Evolutionary conservation across 2,329 filamentous ascomycete genomes (phyloP), one percentile per base, ranked within the genome.

Genomic region (Beauveria sp.): DNA sequence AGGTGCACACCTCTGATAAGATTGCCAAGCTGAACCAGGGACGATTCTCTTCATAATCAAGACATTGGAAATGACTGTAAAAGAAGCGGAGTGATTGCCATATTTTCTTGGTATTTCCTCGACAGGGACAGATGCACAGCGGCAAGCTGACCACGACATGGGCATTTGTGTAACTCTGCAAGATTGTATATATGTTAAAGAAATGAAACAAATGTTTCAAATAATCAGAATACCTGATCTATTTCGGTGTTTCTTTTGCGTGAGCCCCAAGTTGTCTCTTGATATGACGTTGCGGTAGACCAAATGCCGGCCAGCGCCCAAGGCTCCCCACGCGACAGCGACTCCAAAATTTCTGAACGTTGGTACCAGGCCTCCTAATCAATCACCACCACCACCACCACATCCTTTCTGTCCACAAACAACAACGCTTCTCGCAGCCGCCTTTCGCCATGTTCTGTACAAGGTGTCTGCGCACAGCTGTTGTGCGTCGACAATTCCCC

Each of bases 391-490:
- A 48, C 49, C 22, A 28, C 68, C 66, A 66, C 67, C 68, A 71
- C 66, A 65, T 65, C 60, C 63, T 65, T 65, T 53, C 63, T 50
- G 64, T 69, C 63, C 67, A 71, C 65, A 28, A 26, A 14, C 3
- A 50, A 18, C 55, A 49, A 22, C 55, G 8, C 16, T 40, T 14
- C 28, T 40, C 5, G 45, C 55, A 40, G 31, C 28, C 18, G 22
- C n/a, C 28, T 16, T 6, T 9, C 42, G 45, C 26, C 61, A 78
- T 78, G 76, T 72, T 78, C 65, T 78, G 76, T 70, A 71, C 72
- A 65, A 69, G 75, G 66, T 87, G 83, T 71, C 73, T 86, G 57
- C 79, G 80, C 63, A 74, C 79, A 62, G 68, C 72, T 63, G 65
- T 73, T 52, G 62, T 69, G 57, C 70, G 68, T 64, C 70, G 69